Evolutionary conservation across 495 filamentous ascomycete species (phyloP).

Genomic region (Trichoderma erinaceum): DNA sequence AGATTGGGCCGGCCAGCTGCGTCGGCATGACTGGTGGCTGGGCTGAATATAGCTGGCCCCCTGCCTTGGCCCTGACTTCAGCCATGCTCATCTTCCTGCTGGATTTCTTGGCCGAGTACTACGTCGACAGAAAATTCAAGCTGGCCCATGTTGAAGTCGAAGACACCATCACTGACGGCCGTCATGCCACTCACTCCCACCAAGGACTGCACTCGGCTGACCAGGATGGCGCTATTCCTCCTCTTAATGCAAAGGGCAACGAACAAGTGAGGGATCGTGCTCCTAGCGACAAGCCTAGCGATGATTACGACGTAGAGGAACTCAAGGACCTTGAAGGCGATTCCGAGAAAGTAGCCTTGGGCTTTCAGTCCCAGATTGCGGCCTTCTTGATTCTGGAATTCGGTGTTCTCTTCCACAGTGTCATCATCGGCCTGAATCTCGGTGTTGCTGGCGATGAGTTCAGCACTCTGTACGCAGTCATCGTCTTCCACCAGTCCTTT

Average conservation of each 20-base stretch:
- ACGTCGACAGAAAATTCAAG: conserved; percentile 45
- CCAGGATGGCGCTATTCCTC: neutral
- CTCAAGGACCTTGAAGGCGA: conserved; percentile 6
- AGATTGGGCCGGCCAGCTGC: neutral
- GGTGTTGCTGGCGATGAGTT: conserved; percentile 51
- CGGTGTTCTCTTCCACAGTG: conserved; percentile 67
- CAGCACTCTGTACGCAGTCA: conserved; percentile 50
- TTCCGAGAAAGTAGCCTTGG: conserved; percentile 16
- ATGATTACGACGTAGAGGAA: neutral
- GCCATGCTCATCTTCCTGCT: conserved; percentile 59
- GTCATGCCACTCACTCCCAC: conserved; percentile 17
- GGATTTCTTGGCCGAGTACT: conserved; percentile 55
- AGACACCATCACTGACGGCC: conserved; percentile 7
- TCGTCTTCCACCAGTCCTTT: conserved; percentile 66
- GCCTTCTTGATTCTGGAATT: conserved; percentile 59
- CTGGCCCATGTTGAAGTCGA: conserved; percentile 19
- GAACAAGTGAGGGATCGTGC: conserved; percentile 1
- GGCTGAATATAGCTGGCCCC: conserved; percentile 16
- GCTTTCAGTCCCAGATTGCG: conserved; percentile 35
- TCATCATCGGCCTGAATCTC: conserved; percentile 55
- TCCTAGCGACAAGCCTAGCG: conserved; percentile 11
- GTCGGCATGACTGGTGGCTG: conserved; percentile 6
- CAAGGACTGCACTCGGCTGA: conserved; percentile 5
- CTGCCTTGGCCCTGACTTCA: conserved; percentile 37
- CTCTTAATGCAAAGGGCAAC: conserved; percentile 16